Conservation (phyloP, 805 yeast species). For the Ogataea nitratoaversa region DNA sequence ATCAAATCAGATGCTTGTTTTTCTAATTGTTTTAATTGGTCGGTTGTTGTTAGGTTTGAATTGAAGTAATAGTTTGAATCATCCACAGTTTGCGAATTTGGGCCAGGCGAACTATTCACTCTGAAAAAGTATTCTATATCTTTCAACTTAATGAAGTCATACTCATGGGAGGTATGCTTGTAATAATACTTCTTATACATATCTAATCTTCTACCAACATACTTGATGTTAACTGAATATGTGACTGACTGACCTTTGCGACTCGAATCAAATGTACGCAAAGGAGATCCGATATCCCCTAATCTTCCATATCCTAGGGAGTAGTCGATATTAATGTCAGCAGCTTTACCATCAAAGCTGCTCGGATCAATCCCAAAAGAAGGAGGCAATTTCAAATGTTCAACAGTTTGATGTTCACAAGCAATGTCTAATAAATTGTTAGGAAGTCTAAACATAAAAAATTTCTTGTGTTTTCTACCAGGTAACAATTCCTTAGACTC, state of each 20-base stretch:
- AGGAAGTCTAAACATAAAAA: conserved; percentile 55
- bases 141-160: conserved; percentile 24
- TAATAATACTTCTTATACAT: conserved; percentile 20
- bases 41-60: conserved; percentile 6
- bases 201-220: conserved; percentile 44
- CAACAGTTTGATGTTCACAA: conserved; percentile 39
- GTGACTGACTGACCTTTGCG: conserved; percentile 40
- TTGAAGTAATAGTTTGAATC: conserved; percentile 5
- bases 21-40: conserved; percentile 9
- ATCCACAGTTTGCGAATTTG: conserved; percentile 2
- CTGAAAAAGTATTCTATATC: conserved; percentile 20
- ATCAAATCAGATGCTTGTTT: conserved; percentile 2
- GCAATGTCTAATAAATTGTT: conserved; percentile 46
- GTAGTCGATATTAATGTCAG: conserved; percentile 27
- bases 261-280: conserved; percentile 45
- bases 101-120: conserved; percentile 19
- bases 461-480: conserved; percentile 46
- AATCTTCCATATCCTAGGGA: conserved; percentile 54
- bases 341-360: conserved; percentile 21
- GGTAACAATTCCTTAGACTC: conserved; percentile 44
- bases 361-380: conserved; percentile 35
- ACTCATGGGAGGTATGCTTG: conserved; percentile 18
- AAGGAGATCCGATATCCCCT: conserved; percentile 47
- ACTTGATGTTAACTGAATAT: conserved; percentile 50
- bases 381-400: conserved; percentile 37